phyloP scores from a whole-genome alignment of 2,329 filamentous ascomycete species.

The Emergomyces orientalis region DNA sequence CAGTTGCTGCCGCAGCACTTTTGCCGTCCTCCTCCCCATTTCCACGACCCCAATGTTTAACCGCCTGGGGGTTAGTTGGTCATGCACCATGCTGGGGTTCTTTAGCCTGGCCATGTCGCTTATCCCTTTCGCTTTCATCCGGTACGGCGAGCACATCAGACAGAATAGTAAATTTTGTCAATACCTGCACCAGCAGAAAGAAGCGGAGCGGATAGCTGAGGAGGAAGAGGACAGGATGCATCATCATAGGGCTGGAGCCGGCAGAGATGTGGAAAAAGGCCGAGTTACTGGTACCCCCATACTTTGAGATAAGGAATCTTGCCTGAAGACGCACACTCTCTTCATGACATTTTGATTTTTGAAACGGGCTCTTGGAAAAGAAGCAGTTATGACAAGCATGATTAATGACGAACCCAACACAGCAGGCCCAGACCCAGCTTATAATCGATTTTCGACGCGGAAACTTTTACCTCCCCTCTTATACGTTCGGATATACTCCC shows the following conservation, averaged over 20 bases:
- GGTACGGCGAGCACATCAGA: conserved; percentile 32
- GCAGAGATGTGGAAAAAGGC: conserved; percentile 6
- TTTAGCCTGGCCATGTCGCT: conserved; percentile 30
- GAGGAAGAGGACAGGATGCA: conserved; percentile 22
- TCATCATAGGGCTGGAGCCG: neutral
- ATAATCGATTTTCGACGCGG: neutral
- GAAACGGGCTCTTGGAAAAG: neutral
- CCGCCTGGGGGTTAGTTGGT: conserved; percentile 35
- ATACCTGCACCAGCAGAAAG: conserved; percentile 22
- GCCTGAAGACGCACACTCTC: neutral
- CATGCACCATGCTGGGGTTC: conserved; percentile 35
- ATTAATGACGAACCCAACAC: neutral
- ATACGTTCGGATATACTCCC: neutral
- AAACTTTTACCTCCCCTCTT: neutral
- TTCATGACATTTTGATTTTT: neutral
- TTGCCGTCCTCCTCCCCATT: conserved; percentile 51
- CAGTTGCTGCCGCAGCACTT: conserved; percentile 43
- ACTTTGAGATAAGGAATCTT: neutral
- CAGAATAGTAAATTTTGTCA: conserved; percentile 36
- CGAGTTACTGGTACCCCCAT: neutral
- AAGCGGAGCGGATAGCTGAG: conserved; percentile 23
- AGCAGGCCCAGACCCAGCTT: neutral
- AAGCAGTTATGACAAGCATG: neutral
- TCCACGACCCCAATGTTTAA: conserved; percentile 37
- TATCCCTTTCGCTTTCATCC: conserved; percentile 38